Base-by-base conservation (phyloP, 1,284 basidiomycete species). In the Peniophora sp. region DNA sequence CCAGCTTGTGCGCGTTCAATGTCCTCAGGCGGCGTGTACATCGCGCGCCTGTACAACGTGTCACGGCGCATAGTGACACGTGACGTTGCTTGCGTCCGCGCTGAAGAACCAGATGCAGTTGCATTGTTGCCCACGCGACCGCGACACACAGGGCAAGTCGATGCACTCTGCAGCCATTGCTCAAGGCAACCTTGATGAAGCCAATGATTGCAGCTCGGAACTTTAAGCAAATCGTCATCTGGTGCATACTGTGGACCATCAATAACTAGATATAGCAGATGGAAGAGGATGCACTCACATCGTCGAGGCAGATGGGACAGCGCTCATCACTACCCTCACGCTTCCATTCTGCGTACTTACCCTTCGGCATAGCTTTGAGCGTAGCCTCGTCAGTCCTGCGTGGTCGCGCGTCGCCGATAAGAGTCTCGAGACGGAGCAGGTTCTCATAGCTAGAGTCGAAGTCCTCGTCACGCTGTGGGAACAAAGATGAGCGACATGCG, bases 271-370 rank as follows among this genome's bases (percentile, higher is more conserved):
- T 8, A n/a, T 62, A 11, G 48, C 60, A 42, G 17, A 47, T 39
- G 37, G 27, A 47, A 27, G 23, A 47, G 47, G 44, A n/a, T n/a
- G 23, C 18, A 75, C 85, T 47, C 59, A 88, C 86, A 64, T 89
- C 86, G 55, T 89, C 86, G 55, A 89, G 65, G 59, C 87, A 89
- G 47, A 89, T 89, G 2, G 86, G 85, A 62, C 86, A 89, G 39
- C 85, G 74, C 49, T 74, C 70, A 56, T 89, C 86, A 49, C 79
- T 80, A 35, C 81, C 81, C 0, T 68, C 58, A 3, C 64, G 62
- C 3, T 68, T 76, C 83, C 84, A 89, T 32, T 87, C 84, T 54
- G 75, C 75, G 62, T 82, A 88, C 14, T 70, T 63, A 0, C 72
- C 84, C 18, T 70, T 78, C 23, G 84, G 79, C 50, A 88, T 65